phyloP scores from a whole-genome alignment of 495 filamentous ascomycete species.

The Penicillium cosmopolitanum region DNA sequence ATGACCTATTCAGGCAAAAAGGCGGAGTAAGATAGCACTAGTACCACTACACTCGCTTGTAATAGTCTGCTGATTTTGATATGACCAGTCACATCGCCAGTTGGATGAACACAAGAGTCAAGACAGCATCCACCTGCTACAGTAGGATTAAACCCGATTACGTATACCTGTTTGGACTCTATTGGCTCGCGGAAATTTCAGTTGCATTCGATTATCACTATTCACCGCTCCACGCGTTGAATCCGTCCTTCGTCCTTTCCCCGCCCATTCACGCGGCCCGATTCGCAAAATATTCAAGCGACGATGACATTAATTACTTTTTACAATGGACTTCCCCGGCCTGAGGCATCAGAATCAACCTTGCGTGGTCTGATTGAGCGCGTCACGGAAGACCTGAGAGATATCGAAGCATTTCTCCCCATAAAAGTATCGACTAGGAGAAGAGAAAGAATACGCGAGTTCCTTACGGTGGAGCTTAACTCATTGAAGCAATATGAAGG shows the following conservation, averaged over 20 bases:
- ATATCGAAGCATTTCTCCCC: slow-evolving; percentile 19
- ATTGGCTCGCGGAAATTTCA: background rate
- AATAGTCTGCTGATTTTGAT: background rate
- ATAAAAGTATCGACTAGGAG: slow-evolving; percentile 18
- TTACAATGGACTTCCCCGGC: background rate
- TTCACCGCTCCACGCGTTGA: background rate
- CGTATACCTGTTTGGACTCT: background rate
- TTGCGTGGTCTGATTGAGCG: slow-evolving; percentile 16
- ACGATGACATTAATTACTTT: background rate
- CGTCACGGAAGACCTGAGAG: slow-evolving; percentile 22
- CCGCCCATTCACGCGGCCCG: background rate
- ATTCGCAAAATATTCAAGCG: background rate
- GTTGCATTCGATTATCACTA: background rate
- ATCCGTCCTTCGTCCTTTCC: background rate
- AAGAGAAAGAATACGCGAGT: slow-evolving; percentile 6
- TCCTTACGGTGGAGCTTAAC: slow-evolving; percentile 15
- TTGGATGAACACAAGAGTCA: background rate
- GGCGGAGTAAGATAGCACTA: slow-evolving; percentile 21
- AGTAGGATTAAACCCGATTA: background rate
- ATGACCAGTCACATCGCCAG: background rate
- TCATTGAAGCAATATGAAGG: slow-evolving; percentile 26
- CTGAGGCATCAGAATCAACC: background rate
- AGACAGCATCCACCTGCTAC: background rate
- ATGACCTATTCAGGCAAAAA: slow-evolving; percentile 22
- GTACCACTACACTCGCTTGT: background rate